Base-by-base conservation (phyloP, 1,284 basidiomycete genomes). In the Puccinia brachypodii region DNA sequence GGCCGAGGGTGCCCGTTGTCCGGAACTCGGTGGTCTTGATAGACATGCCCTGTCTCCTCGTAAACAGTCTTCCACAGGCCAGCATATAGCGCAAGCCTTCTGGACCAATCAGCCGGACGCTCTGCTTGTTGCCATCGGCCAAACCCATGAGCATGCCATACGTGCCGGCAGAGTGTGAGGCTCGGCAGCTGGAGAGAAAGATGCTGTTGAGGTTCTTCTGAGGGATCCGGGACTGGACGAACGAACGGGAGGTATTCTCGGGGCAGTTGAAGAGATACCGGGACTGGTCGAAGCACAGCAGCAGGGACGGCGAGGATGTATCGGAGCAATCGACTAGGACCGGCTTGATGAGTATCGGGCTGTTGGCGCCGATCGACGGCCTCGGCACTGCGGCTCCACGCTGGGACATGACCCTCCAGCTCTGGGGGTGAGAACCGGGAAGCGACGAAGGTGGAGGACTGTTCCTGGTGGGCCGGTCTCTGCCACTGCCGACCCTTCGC, bases 191-290 rank as follows among this genome's bases (percentile, higher is more conserved):
- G 25, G 78, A 40, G 36, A 80, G 58, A 31, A 80, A 80, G 53
- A 80, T 73, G 40, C 42, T 60, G 14, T 28, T 60, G 38, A 80
- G 69, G 62, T 80, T 58, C 42, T 73, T 80, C 40, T 62, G 58
- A 28, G 53, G 31, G 33, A 73, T 73, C 22, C 69, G 53, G 16
- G 78, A 58, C 72, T 80, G 78, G 22, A 71, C 78, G 25, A 80
- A 80, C 22, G 78, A 40, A 6, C 78, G 50, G 3, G 78, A 80
- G 14, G 78, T 80, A 56, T 80, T 80, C 60, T 80, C 78, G 6
- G 78, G 78, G 36, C 78, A 80, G 58, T 80, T 80, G 40, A 80
- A 80, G 7, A 80, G 69, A 64, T 80, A 80, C 31, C 78, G 78
- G 19, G 78, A 69, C 28, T 80, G 68, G 44, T 69, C 68, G 47